phyloP scores from a whole-genome alignment of 768 basidiomycete genomes.

The Clitopilus passeckerianus region DNA sequence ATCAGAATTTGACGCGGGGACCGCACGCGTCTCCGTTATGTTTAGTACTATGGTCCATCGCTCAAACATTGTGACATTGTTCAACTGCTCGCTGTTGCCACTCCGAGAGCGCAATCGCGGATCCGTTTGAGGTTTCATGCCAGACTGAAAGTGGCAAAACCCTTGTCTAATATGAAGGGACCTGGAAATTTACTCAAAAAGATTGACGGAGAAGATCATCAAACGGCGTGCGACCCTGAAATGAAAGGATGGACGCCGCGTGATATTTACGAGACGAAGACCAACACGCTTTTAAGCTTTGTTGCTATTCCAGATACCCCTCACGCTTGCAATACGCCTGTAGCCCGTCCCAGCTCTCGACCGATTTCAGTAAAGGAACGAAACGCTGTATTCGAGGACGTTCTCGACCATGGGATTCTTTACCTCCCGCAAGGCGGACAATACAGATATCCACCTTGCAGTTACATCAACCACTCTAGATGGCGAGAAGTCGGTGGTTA shows the following conservation, averaged over 20 bases:
- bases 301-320: neutral
- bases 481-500: slow-evolving; percentile 43
- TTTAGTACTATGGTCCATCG: no score
- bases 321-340: neutral
- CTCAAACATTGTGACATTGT: neutral
- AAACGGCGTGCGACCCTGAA: neutral
- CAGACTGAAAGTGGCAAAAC: neutral
- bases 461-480: slow-evolving; percentile 14
- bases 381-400: neutral
- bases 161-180: neutral
- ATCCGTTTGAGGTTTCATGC: neutral
- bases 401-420: slow-evolving; percentile 41
- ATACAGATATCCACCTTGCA: slow-evolving; percentile 25
- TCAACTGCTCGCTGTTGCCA: neutral
- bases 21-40: neutral
- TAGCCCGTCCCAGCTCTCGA: neutral
- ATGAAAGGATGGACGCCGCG: neutral
- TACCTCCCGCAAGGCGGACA: slow-evolving; percentile 42
- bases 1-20: neutral
- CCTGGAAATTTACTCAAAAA: neutral
- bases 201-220: neutral
- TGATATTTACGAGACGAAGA: neutral
- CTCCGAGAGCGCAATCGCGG: neutral
- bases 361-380: neutral
- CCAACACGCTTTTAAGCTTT: neutral